These are phyloP conservation scores for Lippia alba DNA, from an alignment of 305 asterid genomes.

Conservation along the genomic window DNA sequence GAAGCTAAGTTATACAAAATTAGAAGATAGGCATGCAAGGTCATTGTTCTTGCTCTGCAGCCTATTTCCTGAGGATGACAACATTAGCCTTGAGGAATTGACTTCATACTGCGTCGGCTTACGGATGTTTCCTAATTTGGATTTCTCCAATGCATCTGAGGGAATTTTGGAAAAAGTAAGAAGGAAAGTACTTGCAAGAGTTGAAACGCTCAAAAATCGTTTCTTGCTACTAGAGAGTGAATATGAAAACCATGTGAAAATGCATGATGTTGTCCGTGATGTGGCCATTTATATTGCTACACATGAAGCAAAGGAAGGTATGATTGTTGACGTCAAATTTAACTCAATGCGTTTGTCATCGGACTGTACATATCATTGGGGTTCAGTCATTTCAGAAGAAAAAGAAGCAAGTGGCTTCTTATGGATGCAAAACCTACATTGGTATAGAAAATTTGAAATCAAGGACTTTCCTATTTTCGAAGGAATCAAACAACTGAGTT, in stretches of 20 bases:
- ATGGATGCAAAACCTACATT: neutral
- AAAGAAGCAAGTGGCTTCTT: neutral
- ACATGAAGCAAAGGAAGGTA: slow-evolving; percentile 30
- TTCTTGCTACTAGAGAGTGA: slow-evolving; percentile 21
- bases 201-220: slow-evolving; percentile 24
- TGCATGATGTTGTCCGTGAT: slow-evolving; percentile 50
- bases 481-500: slow-evolving; percentile 29
- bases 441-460: neutral
- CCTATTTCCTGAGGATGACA: too few relatives aligned
- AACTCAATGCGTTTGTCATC: too few relatives aligned
- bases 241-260: slow-evolving; percentile 25
- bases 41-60: neutral
- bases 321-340: too few relatives aligned
- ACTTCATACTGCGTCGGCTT: slow-evolving; percentile 32
- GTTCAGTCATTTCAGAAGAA: neutral
- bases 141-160: too few relatives aligned
- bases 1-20: too few relatives aligned
- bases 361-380: too few relatives aligned
- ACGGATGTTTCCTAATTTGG: slow-evolving; percentile 14
- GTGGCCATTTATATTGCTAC: slow-evolving; percentile 15
- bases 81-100: too few relatives aligned
- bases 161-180: slow-evolving; percentile 31
- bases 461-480: slow-evolving; percentile 15
- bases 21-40: too few relatives aligned
- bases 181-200: neutral